Evolutionary conservation across 2,329 filamentous ascomycete genomes (phyloP).

Genomic region (Apiospora marii): DNA sequence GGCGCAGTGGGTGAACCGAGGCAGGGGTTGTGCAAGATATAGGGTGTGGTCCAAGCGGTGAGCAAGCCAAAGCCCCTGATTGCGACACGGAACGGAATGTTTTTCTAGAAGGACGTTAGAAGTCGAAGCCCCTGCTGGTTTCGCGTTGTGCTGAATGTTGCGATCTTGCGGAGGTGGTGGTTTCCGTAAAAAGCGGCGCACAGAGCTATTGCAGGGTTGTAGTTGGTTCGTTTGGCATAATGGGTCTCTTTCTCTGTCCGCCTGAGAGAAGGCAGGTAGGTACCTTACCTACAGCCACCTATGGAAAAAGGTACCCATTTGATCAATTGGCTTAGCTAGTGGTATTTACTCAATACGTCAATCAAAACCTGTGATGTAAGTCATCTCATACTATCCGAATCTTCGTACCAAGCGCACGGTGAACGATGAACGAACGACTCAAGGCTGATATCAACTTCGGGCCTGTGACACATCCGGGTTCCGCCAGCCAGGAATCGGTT

Average conservation of each 20-base stretch:
- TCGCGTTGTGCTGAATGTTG: slow-evolving; percentile 21
- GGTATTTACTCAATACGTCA: background rate
- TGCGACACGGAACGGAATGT: slow-evolving; percentile 18
- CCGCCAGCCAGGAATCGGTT: background rate
- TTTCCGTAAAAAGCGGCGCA: slow-evolving; percentile 16
- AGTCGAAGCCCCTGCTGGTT: slow-evolving; percentile 24
- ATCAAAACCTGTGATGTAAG: too few relatives aligned
- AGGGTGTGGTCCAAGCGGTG: slow-evolving; percentile 22
- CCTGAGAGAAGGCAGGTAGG: background rate
- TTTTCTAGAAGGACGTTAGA: slow-evolving; percentile 20
- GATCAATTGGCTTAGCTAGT: background rate
- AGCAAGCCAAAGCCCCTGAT: slow-evolving; percentile 14
- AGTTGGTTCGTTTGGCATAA: background rate
- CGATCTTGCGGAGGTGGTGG: slow-evolving; percentile 21
- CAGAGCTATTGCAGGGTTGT: slow-evolving; percentile 18
- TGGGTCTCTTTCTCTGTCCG: background rate
- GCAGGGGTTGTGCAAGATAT: slow-evolving; percentile 4
- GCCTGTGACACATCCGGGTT: background rate
- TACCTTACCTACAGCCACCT: background rate
- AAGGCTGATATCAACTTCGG: background rate
- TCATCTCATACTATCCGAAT: background rate
- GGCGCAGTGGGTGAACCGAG: background rate
- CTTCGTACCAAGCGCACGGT: background rate
- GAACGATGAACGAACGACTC: background rate
- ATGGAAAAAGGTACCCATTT: background rate